Evolutionary conservation across 2,329 filamentous ascomycete species (phyloP).

Genomic region (Ophiostoma quercus): DNA sequence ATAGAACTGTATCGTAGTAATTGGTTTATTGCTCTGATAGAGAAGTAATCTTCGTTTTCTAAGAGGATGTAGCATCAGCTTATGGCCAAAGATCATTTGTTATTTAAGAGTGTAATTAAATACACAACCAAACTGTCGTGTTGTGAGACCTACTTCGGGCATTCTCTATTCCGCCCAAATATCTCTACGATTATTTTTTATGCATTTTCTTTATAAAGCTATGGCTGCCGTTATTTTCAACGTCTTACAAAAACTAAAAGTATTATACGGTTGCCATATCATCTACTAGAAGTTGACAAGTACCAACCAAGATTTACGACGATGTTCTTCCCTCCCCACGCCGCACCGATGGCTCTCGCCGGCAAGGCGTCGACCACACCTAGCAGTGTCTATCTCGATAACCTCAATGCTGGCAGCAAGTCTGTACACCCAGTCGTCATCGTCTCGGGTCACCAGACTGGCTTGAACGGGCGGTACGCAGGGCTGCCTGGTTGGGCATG

Average conservation of each 20-base stretch:
- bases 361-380: not conserved
- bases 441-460: not conserved
- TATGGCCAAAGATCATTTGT: not conserved
- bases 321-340: conserved; percentile 17
- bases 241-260: not conserved
- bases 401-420: not conserved
- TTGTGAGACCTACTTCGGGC: not conserved
- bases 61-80: not conserved
- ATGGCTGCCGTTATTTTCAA: not conserved
- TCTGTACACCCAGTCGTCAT: not conserved
- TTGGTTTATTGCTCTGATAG: not conserved
- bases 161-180: too few species aligned
- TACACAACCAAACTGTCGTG: not conserved
- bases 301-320: not conserved
- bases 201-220: too few species aligned
- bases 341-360: conserved; percentile 11
- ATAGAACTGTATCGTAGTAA: not conserved
- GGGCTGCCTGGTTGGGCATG: conserved; percentile 19
- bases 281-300: not conserved
- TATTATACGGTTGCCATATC: not conserved
- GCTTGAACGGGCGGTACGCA: not conserved
- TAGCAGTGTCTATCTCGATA: not conserved
- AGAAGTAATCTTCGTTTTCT: not conserved
- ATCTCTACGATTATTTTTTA: too few species aligned
- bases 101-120: not conserved